These are phyloP conservation scores for Ustilago loliicola DNA, from an alignment of 1,284 basidiomycete genomes.

Conservation along the genomic window DNA sequence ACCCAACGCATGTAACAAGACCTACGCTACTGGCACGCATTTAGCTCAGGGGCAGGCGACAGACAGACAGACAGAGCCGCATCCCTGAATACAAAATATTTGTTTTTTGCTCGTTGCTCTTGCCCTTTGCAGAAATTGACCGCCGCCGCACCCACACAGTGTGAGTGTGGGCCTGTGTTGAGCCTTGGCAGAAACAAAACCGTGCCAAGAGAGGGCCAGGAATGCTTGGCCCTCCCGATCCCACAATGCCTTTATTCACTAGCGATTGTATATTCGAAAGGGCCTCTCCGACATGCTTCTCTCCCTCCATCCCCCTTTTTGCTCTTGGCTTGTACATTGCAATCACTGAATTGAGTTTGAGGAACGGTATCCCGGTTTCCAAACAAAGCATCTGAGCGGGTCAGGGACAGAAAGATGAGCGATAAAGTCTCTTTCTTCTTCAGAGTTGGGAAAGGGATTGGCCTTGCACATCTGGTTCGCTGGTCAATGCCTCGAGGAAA, in stretches of 20 bases:
- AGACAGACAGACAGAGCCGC: not conserved
- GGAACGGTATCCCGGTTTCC: not conserved
- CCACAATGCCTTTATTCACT: not conserved
- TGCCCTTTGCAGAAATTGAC: conserved; percentile 1
- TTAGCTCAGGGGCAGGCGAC: conserved; percentile 18
- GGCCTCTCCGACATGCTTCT: not conserved
- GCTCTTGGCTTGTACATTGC: not conserved
- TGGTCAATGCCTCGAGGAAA: conserved; percentile 15
- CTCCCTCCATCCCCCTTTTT: not conserved
- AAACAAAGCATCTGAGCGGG: not conserved
- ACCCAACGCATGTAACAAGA: conserved; percentile 2
- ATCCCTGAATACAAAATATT: no score
- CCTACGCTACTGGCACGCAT: conserved; percentile 8
- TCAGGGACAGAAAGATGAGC: not conserved
- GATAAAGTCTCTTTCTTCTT: not conserved
- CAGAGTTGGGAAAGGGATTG: no score
- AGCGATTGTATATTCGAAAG: not conserved
- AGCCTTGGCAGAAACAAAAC: conserved; percentile 13
- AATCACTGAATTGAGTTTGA: not conserved
- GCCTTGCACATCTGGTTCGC: conserved; percentile 5
- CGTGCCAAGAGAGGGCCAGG: conserved; percentile 36
- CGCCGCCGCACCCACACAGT: not conserved
- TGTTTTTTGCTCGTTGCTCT: no score
- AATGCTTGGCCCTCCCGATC: conserved; percentile 19
- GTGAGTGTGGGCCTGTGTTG: not conserved